phyloP scores from a whole-genome alignment of 2,329 filamentous ascomycete genomes.

The Podosphaera aphanis region DNA sequence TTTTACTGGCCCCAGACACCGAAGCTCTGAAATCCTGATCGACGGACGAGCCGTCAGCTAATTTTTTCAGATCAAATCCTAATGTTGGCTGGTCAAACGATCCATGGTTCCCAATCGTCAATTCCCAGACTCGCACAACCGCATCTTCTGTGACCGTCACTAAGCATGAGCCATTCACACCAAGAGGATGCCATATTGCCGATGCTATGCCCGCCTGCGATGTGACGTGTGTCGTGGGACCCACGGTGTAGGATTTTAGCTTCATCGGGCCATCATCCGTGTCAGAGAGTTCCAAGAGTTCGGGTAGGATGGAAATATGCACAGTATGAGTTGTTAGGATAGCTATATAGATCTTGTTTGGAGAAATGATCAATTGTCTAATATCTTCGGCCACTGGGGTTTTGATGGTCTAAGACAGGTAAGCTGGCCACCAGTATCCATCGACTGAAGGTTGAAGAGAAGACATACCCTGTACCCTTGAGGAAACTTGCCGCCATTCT shows the following conservation, averaged over 20 bases:
- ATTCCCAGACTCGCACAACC: conserved; percentile 72
- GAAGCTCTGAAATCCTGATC: conserved; percentile 70
- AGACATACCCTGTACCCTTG: conserved; percentile 26
- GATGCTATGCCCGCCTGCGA: conserved; percentile 62
- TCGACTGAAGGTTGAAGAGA: conserved; percentile 2
- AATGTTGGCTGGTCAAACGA: conserved; percentile 68
- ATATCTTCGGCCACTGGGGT: conserved; percentile 63
- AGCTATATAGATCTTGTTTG: conserved; percentile 58
- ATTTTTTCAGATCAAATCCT: conserved; percentile 68
- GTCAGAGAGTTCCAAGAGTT: conserved; percentile 50
- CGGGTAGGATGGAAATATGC: conserved; percentile 67
- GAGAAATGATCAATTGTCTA: conserved; percentile 64
- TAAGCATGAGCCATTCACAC: conserved; percentile 55
- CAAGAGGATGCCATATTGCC: conserved; percentile 79
- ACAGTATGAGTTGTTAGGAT: conserved; percentile 72
- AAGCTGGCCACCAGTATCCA: not conserved
- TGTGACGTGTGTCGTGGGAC: conserved; percentile 74
- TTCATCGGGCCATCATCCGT: conserved; percentile 46
- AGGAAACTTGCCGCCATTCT: conserved; percentile 6
- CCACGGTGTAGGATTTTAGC: conserved; percentile 73
- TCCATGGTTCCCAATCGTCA: conserved; percentile 63
- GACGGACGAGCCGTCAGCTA: conserved; percentile 60
- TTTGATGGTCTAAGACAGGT: conserved; percentile 39
- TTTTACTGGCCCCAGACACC: conserved; percentile 47
- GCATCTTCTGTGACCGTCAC: conserved; percentile 79